These are phyloP conservation scores for Haplosporangium sp. DNA, from an alignment of 371 early-diverging fungal genomes.

Conservation along the genomic window DNA sequence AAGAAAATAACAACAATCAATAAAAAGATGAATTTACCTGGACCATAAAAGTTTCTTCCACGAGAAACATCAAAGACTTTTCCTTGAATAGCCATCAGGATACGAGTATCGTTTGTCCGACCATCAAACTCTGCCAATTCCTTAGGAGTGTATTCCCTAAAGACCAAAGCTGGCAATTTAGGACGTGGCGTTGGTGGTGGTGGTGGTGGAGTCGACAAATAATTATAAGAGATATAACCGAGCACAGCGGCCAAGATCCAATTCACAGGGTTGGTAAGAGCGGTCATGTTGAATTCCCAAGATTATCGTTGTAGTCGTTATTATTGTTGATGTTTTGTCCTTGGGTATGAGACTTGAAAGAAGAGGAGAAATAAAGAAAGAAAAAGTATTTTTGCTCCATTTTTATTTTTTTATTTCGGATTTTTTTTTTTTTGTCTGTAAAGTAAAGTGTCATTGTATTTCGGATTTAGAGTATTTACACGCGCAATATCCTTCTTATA, in stretches of 20 bases:
- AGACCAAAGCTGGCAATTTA: slow-evolving; percentile 47
- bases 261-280: slow-evolving; percentile 63
- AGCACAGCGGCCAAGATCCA: slow-evolving; percentile 66
- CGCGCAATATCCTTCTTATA: too few species aligned
- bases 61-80: slow-evolving; percentile 90
- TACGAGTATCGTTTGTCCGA: slow-evolving; percentile 60
- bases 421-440: too few species aligned
- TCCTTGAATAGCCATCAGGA: slow-evolving; percentile 87
- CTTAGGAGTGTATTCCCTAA: slow-evolving; percentile 73
- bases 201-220: slow-evolving; percentile 18
- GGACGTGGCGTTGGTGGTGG: slow-evolving; percentile 46
- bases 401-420: too few species aligned
- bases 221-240: slow-evolving; percentile 39
- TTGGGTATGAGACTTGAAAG: background rate
- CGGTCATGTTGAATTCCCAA: slow-evolving; percentile 17
- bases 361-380: too few species aligned
- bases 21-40: slow-evolving; percentile 64
- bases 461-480: too few species aligned
- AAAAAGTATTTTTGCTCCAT: too few species aligned
- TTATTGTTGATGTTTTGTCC: background rate
- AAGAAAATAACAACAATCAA: background rate
- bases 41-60: slow-evolving; percentile 92
- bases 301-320: too few species aligned
- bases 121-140: slow-evolving; percentile 75
- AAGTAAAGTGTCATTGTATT: too few species aligned